Base-by-base conservation (phyloP, 495 filamentous ascomycete species). In the Xanthoparmelia taractica region DNA sequence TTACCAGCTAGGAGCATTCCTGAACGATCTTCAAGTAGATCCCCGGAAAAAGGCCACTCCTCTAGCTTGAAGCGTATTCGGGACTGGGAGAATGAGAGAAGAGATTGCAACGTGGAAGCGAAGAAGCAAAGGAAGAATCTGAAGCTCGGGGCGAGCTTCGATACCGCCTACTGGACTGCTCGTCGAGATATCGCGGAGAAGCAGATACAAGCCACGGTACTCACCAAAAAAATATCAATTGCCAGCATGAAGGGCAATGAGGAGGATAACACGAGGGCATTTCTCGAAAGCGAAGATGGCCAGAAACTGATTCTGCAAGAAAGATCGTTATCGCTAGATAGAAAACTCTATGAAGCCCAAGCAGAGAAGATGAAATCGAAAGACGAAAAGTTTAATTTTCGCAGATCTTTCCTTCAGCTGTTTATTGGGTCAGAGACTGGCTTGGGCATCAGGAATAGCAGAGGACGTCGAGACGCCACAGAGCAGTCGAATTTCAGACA, bases 321-420 rank as follows among this genome's bases (percentile, higher is more conserved):
- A 38, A 4, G n/a, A 38, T 36, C 55, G 8, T 27, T 36, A 1
- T 17, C n/a, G 17, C 55, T 57, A 10, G 55, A 57, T 57, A 57
- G 18, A 5, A 34, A 38, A 36, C 17, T 57, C 33, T 57, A 10
- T 38, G 18, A 36, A 2, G 25, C 55, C 37, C 55, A 57, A 57
- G 55, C 33, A 36, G 55, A 57, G 36, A 57, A 57, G 55, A 38
- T 57, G 55, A 12, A n/a, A 50, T 50, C 47, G 8, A 27, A 50
- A 57, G 36, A 38, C 8, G 55, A 36, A n/a, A 38, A n/a, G 55
- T 57, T n/a, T 29, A n/a, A 13, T 57, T 31, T 57, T 17, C 55
- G 55, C 36, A 38, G 33, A 57, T 10, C 29, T 36, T 37, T 57
- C 55, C 25, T 57, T n/a, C 12, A 57, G 20, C 55, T 57, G 34